A percentile compares a stretch with the other conserved stretches of the same genome.
Evolutionary conservation across 441 rosid genomes (phyloP).

Genomic region (Raphanus hybrid): DNA sequence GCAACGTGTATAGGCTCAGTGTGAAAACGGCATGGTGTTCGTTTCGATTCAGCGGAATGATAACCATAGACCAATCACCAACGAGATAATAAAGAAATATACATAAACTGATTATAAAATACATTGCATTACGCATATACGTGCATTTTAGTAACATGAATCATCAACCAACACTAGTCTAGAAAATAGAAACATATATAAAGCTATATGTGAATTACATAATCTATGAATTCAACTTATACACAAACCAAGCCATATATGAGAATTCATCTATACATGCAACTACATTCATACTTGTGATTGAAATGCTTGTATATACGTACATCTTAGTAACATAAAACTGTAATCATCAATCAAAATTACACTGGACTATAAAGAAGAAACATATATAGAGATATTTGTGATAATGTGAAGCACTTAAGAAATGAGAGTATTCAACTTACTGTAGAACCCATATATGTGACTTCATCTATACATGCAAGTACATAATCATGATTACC

Average conservation of each 20-base stretch:
- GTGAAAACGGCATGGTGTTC: neutral
- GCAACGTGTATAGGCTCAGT: neutral
- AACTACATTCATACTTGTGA: neutral
- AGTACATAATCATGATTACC: neutral
- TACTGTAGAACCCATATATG: neutral
- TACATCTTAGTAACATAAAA: neutral
- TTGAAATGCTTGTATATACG: neutral
- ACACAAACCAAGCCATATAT: neutral
- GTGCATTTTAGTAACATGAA: neutral
- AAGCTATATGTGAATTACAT: neutral
- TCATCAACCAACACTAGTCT: neutral
- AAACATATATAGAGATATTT: neutral
- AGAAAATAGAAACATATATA: neutral
- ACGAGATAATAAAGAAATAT: neutral
- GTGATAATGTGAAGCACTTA: neutral
- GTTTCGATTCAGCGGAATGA: neutral
- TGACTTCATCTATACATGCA: neutral
- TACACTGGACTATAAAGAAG: no score
- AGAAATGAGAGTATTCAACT: constrained; percentile 1
- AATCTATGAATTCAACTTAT: neutral
- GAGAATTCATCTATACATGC: neutral
- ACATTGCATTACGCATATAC: neutral
- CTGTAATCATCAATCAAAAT: no score
- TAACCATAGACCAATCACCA: neutral
- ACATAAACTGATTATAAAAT: neutral